Evolutionary conservation across 2,329 filamentous ascomycete genomes (phyloP), one percentile per base, ranked within the genome.

Genomic region (Fusarium newnesense): DNA sequence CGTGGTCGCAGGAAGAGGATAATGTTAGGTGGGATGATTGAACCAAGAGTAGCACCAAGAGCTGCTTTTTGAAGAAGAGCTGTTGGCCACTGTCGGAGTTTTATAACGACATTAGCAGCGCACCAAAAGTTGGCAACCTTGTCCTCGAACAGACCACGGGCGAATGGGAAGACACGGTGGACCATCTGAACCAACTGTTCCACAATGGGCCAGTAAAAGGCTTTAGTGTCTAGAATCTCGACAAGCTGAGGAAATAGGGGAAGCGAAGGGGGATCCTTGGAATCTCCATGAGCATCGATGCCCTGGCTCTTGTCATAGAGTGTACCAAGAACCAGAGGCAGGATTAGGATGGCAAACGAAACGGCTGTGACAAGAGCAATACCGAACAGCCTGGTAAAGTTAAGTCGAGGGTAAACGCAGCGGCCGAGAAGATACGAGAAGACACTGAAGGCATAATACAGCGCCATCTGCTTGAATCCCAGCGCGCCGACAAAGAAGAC

Each of bases 71-170:
- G 94, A 36, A 99, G 89, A 10, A 94, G 81, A 12, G 88, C 87
- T 6, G 90, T 82, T 2, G 94, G 90, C 74, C 94, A 96, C 24
- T 89, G 85, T 70, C 93, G 89, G 42, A 99, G 89, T 83, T 99
- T 99, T 84, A 97, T 87, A 62, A 97, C 87, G 2, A 96, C 92
- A 80, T 98, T 97, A 63, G 96, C 87, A 9, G 95, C 92, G 80
- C 96, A 99, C 96, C 96, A 99, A 78, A 98, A 93, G 80, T 99
- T 99, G 78, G 96, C 96, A 26, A 99, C 97, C 83, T 99, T 99
- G 85, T 98, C 96, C 83, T 99, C 97, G 78, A 98, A 99, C 11
- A 99, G 85, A 7, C 96, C 96, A n/a, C 96, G 91, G 3, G 95
- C 91, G 79, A 99, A 98, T 2, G 97, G 96, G 78, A 99, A 98